Evolutionary conservation across 2,329 filamentous ascomycete genomes (phyloP).

Genomic region (Fusarium burgessii): DNA sequence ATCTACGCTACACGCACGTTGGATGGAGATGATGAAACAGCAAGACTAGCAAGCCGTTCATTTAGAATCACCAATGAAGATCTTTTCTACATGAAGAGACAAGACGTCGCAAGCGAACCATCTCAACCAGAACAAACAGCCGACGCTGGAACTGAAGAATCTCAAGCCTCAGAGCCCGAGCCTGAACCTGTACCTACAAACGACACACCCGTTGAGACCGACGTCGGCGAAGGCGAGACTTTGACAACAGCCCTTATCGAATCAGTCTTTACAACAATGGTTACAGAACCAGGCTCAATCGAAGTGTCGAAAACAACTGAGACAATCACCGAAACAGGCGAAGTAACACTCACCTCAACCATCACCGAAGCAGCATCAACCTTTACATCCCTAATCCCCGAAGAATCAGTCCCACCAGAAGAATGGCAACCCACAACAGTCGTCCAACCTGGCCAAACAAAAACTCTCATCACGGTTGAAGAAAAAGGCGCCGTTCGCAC

Average conservation of each 20-base stretch:
- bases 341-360: not conserved
- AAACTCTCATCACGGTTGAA: constrained; percentile 5
- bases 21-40: constrained; percentile 20
- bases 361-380: not conserved
- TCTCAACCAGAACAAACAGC: constrained; percentile 5
- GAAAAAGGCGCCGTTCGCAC: constrained; percentile 17
- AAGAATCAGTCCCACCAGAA: not conserved
- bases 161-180: not conserved
- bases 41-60: constrained; percentile 21
- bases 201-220: not conserved
- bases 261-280: constrained; percentile 25
- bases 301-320: constrained; percentile 8
- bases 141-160: not conserved
- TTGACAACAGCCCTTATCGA: constrained; percentile 30
- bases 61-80: not conserved
- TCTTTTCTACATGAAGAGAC: constrained; percentile 23
- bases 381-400: not conserved
- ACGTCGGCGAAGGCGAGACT: constrained; percentile 1
- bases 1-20: constrained; percentile 24
- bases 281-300: constrained; percentile 7
- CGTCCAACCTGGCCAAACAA: constrained; percentile 5
- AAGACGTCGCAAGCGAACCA: constrained; percentile 5
- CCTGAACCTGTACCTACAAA: constrained; percentile 1
- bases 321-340: constrained; percentile 11
- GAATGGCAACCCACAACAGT: constrained; percentile 1